Base-by-base conservation (phyloP, 1,139 yeast species). In the Saccharomyces hybrid region DNA sequence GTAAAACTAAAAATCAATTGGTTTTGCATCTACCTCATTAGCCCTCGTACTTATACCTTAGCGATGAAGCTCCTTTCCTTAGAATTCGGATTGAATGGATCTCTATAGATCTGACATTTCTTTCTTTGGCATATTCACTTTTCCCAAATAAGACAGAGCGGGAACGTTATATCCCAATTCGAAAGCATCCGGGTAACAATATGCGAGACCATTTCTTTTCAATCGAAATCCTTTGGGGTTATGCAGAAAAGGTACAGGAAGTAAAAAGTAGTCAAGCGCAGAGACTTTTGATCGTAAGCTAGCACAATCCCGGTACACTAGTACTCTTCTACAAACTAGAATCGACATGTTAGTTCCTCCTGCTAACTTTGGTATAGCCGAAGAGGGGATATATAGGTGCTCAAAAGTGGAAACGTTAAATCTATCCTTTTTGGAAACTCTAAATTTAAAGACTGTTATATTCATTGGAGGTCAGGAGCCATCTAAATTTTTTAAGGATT, bases 351-450 rank as follows among this genome's bases (percentile, higher is more conserved):
- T 86, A 50, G 87, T 86, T 0, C 89, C 91, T 2, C 93, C 95
- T 4, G 88, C 85, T 49, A 84, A 84, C 68, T 86, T 84, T 71
- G 91, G 91, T 0, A 74, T 86, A 29, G 93, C 86, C 9, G 93
- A 86, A 66, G 81, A 81, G 34, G 91, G 91, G 0, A 73, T 86
- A 2, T 85, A 75, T 65, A 62, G 64, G 69, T 67, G 64, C 51
- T 61, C 65, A 4, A 62, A 64, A 52, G 60, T 66, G 7, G 67
- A 62, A 50, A 64, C 67, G 9, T 55, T 66, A 32, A 63, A 65
- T 50, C 49, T 64, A 16, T 64, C 64, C 8, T 64, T 63, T 62
- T 64, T 86, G 42, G 86, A 83, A 58, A 85, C 91, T 0, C 71
- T 86, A 24, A 73, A 75, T 49, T 70, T 86, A 49, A 80, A 78